Conservation (phyloP, 2,329 filamentous ascomycete genomes). For the Fusarium graminum region DNA sequence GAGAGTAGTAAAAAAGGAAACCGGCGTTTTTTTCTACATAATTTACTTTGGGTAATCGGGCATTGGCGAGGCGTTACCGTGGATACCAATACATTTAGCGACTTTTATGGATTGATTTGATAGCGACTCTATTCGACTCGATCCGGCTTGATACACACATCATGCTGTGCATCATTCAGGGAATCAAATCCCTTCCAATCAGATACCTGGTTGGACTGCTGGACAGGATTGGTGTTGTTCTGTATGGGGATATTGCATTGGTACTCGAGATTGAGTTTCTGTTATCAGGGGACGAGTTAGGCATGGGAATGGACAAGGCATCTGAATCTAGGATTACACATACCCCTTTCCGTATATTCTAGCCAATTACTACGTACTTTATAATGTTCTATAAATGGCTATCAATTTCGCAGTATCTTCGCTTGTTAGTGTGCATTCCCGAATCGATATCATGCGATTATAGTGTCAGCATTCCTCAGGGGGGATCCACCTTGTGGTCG, state of each 20-base stretch:
- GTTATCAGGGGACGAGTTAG: conserved; percentile 14
- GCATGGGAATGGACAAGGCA: conserved; percentile 36
- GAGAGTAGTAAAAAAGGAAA: conserved; percentile 32
- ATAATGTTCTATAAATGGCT: conserved; percentile 37
- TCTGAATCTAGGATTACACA: conserved; percentile 46
- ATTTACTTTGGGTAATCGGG: conserved; percentile 28
- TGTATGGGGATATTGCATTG: conserved; percentile 21
- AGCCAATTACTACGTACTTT: conserved; percentile 41
- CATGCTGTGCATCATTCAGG: conserved; percentile 33
- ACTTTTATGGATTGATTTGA: conserved; percentile 33
- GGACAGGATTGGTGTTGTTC: conserved; percentile 31
- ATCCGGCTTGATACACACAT: conserved; percentile 40
- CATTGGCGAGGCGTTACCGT: conserved; percentile 37
- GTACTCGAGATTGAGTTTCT: conserved; percentile 17
- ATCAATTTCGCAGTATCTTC: conserved; percentile 3
- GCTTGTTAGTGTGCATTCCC: conserved; percentile 14
- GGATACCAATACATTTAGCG: conserved; percentile 44
- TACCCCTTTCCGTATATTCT: conserved; percentile 50
- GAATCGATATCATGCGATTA: conserved; percentile 27
- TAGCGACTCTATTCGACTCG: conserved; percentile 42
- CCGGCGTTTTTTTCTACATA: conserved; percentile 36
- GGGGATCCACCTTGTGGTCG: conserved; percentile 15
- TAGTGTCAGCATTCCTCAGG: conserved; percentile 21
- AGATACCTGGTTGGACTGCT: conserved; percentile 14
- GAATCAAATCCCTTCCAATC: conserved; percentile 27